A percentile compares a stretch with the other conserved stretches of the same genome.
phyloP scores from a whole-genome alignment of 768 basidiomycete genomes.

The Crassisporium funariophilum region DNA sequence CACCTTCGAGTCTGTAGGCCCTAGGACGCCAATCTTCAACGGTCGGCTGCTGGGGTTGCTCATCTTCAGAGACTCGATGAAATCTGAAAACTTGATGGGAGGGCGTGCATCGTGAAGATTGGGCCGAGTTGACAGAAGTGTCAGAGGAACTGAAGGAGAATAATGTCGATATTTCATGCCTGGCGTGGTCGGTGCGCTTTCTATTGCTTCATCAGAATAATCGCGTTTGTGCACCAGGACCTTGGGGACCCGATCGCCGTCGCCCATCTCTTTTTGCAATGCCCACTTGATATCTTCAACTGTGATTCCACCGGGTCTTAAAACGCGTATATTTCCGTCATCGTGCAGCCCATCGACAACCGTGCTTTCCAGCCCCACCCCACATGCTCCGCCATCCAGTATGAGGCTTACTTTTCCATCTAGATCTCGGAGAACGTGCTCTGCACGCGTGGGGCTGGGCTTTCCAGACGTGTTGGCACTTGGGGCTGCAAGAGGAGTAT shows the following conservation, averaged over 20 bases:
- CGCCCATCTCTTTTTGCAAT: slow-evolving; percentile 43
- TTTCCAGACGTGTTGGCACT: slow-evolving; percentile 94
- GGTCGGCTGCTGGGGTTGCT: slow-evolving; percentile 12
- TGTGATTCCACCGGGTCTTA: slow-evolving; percentile 91
- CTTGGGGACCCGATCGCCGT: slow-evolving; percentile 40
- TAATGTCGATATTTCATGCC: slow-evolving; percentile 99
- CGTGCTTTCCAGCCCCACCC: slow-evolving; percentile 93
- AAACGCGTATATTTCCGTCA: slow-evolving; percentile 76
- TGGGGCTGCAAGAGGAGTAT: slow-evolving; percentile 87
- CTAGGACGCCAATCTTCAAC: slow-evolving; percentile 71
- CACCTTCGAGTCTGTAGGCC: slow-evolving; percentile 58
- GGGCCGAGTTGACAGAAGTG: slow-evolving; percentile 62
- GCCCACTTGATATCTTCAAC: slow-evolving; percentile 81
- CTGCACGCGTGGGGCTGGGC: slow-evolving; percentile 89
- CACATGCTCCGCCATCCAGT: slow-evolving; percentile 90
- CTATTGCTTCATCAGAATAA: slow-evolving; percentile 67
- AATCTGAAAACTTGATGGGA: slow-evolving; percentile 32
- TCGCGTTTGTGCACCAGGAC: slow-evolving; percentile 83
- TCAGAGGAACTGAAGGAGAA: slow-evolving; percentile 86
- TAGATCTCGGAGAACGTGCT: slow-evolving; percentile 83
- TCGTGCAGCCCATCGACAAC: slow-evolving; percentile 85
- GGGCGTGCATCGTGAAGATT: slow-evolving; percentile 38
- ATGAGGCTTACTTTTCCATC: slow-evolving; percentile 74
- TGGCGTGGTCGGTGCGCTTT: slow-evolving; percentile 87
- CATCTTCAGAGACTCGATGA: slow-evolving; percentile 44